A percentile compares a stretch with the other conserved stretches of the same genome.
Evolutionary conservation across 345 rosid genomes (phyloP).

Genomic region (Aegle marmelos): DNA sequence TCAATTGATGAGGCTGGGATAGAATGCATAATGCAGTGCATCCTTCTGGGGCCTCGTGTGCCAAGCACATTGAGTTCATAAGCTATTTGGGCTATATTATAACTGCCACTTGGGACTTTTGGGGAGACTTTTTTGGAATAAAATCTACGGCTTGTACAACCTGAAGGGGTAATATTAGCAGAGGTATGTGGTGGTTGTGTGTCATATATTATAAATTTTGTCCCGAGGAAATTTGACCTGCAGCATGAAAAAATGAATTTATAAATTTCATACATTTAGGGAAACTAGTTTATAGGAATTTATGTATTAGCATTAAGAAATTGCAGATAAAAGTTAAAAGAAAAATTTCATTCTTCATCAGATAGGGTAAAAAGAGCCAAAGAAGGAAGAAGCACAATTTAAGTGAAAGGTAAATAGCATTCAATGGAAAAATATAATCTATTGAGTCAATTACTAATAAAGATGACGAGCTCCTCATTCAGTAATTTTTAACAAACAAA

Average conservation of each 20-base stretch:
- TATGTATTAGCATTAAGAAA: neutral
- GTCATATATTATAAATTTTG: constrained; percentile 61
- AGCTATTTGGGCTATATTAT: constrained; percentile 51
- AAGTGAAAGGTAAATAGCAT: neutral
- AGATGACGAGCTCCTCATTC: neutral
- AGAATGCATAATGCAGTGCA: constrained; percentile 66
- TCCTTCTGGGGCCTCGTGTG: constrained; percentile 60
- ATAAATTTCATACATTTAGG: neutral
- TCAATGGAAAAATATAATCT: neutral
- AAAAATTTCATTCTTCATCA: neutral
- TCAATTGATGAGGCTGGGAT: constrained; percentile 55
- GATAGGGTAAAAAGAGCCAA: neutral
- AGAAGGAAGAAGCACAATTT: neutral
- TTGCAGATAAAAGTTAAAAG: neutral
- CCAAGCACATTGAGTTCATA: constrained; percentile 65
- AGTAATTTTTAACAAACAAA: neutral
- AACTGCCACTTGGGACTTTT: constrained; percentile 61
- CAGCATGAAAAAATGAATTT: constrained; percentile 2
- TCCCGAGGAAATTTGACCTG: constrained; percentile 71
- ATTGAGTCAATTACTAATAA: neutral
- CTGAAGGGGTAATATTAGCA: constrained; percentile 30
- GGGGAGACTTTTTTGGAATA: constrained; percentile 63
- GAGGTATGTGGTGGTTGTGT: constrained; percentile 46
- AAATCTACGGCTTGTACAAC: constrained; percentile 51
- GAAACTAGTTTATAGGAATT: neutral